Conservation (phyloP, 73 alveolate species). For the Tetrahymena malaccensis region DNA sequence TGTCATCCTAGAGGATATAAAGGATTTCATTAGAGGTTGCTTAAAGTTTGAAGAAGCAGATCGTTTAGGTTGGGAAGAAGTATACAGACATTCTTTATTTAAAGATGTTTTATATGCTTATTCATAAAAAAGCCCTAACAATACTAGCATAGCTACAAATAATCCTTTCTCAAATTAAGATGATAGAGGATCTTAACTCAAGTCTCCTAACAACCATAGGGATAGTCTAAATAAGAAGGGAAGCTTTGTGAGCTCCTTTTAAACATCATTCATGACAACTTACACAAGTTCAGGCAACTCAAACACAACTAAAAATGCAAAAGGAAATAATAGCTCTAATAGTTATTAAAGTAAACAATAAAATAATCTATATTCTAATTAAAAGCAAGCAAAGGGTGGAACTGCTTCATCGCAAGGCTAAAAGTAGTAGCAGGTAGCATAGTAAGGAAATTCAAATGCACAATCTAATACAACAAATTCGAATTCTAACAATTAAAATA, state of each 20-base stretch:
- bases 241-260: background rate
- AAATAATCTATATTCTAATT: background rate
- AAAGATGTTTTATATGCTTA: constrained; percentile 16
- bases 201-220: background rate
- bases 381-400: background rate
- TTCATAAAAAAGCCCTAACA: background rate
- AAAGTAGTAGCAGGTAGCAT: background rate
- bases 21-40: constrained; percentile 18
- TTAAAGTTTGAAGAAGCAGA: constrained; percentile 17
- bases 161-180: background rate
- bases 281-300: background rate
- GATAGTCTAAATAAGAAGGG: background rate
- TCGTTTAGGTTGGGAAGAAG: constrained; percentile 35
- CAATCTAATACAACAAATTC: background rate
- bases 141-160: background rate
- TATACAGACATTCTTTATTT: constrained; percentile 21
- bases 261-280: background rate
- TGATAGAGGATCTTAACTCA: background rate
- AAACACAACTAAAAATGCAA: background rate
- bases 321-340: background rate
- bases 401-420: background rate
- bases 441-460: background rate
- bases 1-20: background rate
- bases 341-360: background rate
- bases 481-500: background rate